Percentiles rank a stretch among this genome's conserved stretches.
phyloP scores from a whole-genome alignment of 768 basidiomycete genomes.

The Dendrothele bispora region DNA sequence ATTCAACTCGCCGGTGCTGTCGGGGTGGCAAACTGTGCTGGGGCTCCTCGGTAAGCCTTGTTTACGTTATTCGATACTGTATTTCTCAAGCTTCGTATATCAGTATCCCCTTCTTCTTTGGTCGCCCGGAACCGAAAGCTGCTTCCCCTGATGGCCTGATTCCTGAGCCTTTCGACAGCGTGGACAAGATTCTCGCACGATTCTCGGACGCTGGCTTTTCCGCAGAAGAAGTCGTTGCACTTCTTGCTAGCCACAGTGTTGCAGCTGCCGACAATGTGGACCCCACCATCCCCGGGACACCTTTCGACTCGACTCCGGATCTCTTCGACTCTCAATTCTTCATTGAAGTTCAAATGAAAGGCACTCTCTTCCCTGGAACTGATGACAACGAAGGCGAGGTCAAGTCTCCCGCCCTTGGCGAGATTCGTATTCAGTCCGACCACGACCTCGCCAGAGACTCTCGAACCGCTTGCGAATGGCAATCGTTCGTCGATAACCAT shows the following conservation, averaged over 20 bases:
- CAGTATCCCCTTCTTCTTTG: conserved; percentile 32
- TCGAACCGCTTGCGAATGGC: conserved; percentile 49
- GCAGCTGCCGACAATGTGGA: conserved; percentile 13
- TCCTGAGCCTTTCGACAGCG: conserved; percentile 26
- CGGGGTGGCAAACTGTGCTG: conserved; percentile 12
- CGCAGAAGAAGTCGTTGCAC: conserved; percentile 12
- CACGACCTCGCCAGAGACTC: too few relatives aligned
- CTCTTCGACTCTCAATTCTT: conserved; percentile 46
- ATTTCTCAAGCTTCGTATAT: not conserved
- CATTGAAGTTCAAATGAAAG: conserved; percentile 44
- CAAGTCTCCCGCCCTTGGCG: conserved; percentile 14
- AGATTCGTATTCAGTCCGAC: conserved; percentile 20
- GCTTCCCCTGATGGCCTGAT: conserved; percentile 28
- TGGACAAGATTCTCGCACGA: conserved; percentile 8
- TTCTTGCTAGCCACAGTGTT: conserved; percentile 13
- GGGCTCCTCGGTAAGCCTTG: too few relatives aligned
- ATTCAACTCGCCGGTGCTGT: conserved; percentile 39
- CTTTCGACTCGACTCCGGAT: conserved; percentile 47
- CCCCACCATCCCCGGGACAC: conserved; percentile 6
- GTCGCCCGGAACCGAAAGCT: conserved; percentile 32
- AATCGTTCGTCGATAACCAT: conserved; percentile 38
- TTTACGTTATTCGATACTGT: too few relatives aligned
- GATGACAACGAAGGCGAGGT: conserved; percentile 15
- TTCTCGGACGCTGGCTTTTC: conserved; percentile 11
- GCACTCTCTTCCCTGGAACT: conserved; percentile 37